Evolutionary conservation across 1,139 yeast genomes (phyloP).

Genomic region (Debaryomyces coudertii): DNA sequence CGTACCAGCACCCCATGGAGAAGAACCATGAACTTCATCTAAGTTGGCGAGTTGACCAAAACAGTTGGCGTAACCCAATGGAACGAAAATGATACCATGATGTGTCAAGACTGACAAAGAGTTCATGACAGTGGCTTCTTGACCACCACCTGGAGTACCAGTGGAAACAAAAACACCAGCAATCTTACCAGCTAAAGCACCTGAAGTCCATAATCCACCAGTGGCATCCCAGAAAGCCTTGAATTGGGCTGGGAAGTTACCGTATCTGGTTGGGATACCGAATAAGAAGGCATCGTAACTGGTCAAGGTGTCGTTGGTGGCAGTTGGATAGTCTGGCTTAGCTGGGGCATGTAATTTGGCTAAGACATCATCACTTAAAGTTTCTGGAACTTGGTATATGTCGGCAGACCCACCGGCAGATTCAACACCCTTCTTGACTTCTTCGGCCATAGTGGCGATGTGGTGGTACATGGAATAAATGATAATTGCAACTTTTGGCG

Average conservation of each 20-base stretch:
- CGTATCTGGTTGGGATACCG: slow-evolving; percentile 85
- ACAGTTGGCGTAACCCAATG: slow-evolving; percentile 73
- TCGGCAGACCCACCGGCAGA: slow-evolving; percentile 74
- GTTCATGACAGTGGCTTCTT: slow-evolving; percentile 70
- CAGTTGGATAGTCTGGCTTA: slow-evolving; percentile 70
- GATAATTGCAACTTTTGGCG: slow-evolving; percentile 56
- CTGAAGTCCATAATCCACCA: slow-evolving; percentile 81
- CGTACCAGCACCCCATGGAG: slow-evolving; percentile 91
- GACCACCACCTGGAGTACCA: slow-evolving; percentile 85
- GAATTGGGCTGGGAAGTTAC: slow-evolving; percentile 81
- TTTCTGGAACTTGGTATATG: slow-evolving; percentile 80
- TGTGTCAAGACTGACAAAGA: slow-evolving; percentile 70
- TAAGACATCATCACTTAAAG: slow-evolving; percentile 67
- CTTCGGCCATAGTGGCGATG: slow-evolving; percentile 66
- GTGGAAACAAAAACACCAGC: slow-evolving; percentile 80
- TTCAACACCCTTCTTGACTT: slow-evolving; percentile 70
- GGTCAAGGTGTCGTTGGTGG: slow-evolving; percentile 59
- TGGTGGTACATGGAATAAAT: slow-evolving; percentile 86
- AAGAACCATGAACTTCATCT: slow-evolving; percentile 77
- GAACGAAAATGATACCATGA: slow-evolving; percentile 80
- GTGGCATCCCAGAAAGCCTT: slow-evolving; percentile 81
- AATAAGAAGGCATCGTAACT: slow-evolving; percentile 76
- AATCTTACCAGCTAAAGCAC: slow-evolving; percentile 73
- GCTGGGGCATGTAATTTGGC: slow-evolving; percentile 62
- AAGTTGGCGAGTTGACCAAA: slow-evolving; percentile 62